phyloP scores from a whole-genome alignment of 495 filamentous ascomycete species.

The Schizothecium vesticola region DNA sequence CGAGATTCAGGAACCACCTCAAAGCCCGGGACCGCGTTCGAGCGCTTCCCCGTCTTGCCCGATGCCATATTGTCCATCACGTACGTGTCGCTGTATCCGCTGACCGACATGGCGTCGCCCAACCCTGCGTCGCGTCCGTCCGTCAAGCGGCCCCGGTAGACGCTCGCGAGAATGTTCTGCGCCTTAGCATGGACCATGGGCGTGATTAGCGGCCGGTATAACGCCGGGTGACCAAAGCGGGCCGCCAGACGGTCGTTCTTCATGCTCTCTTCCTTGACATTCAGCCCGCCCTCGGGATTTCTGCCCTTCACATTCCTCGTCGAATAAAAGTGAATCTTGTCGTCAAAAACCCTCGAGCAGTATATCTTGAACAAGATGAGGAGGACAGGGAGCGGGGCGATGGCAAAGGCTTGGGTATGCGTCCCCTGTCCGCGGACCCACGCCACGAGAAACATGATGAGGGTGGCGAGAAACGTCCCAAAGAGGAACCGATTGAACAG shows the following conservation, averaged over 20 bases:
- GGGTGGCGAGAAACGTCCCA: conserved; percentile 70
- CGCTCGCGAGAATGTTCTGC: conserved; percentile 68
- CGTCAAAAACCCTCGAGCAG: conserved; percentile 71
- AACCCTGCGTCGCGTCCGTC: conserved; percentile 47
- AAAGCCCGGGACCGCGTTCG: conserved; percentile 53
- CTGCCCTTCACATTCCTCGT: conserved; percentile 57
- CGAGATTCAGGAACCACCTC: conserved; percentile 84
- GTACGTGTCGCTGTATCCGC: conserved; percentile 63
- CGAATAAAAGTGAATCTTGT: conserved; percentile 70
- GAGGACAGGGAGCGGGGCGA: conserved; percentile 74
- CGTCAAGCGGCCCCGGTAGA: conserved; percentile 76
- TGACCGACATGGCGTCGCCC: conserved; percentile 55
- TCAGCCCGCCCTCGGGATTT: conserved; percentile 35
- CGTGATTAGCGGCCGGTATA: conserved; percentile 82
- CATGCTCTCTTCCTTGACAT: conserved; percentile 38
- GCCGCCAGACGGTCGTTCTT: conserved; percentile 66
- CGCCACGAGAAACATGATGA: conserved; percentile 69
- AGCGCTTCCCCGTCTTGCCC: conserved; percentile 63
- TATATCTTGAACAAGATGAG: conserved; percentile 83
- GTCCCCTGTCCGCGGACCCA: conserved; percentile 50
- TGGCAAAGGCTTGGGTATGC: conserved; percentile 56
- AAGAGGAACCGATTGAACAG: conserved; percentile 90
- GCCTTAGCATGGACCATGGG: conserved; percentile 95
- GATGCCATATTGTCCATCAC: conserved; percentile 76
- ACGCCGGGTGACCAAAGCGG: conserved; percentile 85